Base-by-base conservation (phyloP, 106 monocot species). In the Acorus calamus region DNA sequence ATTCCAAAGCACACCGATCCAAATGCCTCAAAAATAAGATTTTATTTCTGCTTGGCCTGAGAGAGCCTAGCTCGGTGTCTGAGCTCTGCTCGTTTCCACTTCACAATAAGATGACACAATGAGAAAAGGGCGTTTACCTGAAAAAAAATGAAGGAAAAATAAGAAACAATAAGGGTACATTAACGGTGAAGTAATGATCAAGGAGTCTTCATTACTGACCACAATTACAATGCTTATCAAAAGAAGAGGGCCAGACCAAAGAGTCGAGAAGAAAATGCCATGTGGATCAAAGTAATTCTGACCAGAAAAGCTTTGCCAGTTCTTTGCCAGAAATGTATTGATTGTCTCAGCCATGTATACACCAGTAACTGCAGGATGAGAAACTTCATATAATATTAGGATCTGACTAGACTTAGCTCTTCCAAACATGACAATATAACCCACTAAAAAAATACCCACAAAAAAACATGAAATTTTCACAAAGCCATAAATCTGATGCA, bases 231-330 rank as follows among this genome's bases (percentile, higher is more conserved):
- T 77, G 2, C 87, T 77, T 51, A 87, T 60, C 45, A 84, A 7
- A 45, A 96, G 78, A 54, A 96, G 84, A 46, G 90, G 94, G 11
- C 84, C 90, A 44, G 87, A 96, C 94, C 94, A 90, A 58, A 96
- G 78, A 8, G 70, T 84, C 11, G 94, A 90, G 46, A 90, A 80
- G 60, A 96, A 96, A 3, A 96, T 57, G 47, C 94, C 94, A 58
- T 81, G 67, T 8, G 82, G 63, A 76, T 94, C 89, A 66, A 87
- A 90, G 59, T 96, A 87, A 71, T 96, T 96, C 76, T 96, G 94
- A 42, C 80, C 60, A 6, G 90, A 67, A 65, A 96, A 90, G 70
- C 66, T 90, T 75, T 87, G 74, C 94, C 94, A 96, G 61, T 82
- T 74, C n/a, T 69, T 45, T 2, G 62, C 82, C 42, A 96, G 66